phyloP scores from a whole-genome alignment of 208 protist species.

The Leishmania turanica region DNA sequence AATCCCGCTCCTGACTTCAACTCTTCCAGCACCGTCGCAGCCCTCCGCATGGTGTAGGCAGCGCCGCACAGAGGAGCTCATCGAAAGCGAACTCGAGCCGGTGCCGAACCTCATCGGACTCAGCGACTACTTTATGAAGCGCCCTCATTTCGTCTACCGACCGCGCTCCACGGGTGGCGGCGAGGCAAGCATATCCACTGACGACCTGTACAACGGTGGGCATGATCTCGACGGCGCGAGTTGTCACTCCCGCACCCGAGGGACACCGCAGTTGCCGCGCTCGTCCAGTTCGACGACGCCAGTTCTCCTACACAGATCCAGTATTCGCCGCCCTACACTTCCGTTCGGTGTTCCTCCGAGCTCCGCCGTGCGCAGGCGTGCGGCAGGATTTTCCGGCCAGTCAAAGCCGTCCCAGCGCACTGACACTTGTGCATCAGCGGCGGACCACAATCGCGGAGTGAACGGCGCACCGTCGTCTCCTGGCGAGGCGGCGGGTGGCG shows the following conservation, averaged over 20 bases:
- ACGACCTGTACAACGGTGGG: background rate
- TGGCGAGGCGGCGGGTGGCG: too few relatives aligned
- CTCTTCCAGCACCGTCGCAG: background rate
- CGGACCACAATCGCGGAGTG: background rate
- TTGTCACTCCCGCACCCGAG: background rate
- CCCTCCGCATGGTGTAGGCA: background rate
- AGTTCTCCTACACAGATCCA: background rate
- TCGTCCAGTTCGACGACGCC: background rate
- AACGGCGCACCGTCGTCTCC: background rate
- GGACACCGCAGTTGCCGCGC: background rate
- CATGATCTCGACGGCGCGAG: background rate
- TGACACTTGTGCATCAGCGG: background rate
- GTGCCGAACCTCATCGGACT: slow-evolving; percentile 38
- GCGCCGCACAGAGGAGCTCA: slow-evolving; percentile 23
- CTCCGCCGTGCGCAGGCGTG: too few relatives aligned
- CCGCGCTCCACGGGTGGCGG: background rate
- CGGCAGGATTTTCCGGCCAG: background rate
- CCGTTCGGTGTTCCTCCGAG: background rate
- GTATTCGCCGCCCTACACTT: background rate
- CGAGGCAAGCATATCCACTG: background rate
- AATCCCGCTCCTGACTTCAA: background rate
- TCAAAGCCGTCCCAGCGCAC: background rate
- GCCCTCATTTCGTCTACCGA: slow-evolving; percentile 17
- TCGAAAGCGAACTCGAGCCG: slow-evolving; percentile 23
- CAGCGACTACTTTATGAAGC: slow-evolving; percentile 22